Base-by-base conservation (phyloP, 176 grass and related monocot genomes). In the Aegilops umbellulata region DNA sequence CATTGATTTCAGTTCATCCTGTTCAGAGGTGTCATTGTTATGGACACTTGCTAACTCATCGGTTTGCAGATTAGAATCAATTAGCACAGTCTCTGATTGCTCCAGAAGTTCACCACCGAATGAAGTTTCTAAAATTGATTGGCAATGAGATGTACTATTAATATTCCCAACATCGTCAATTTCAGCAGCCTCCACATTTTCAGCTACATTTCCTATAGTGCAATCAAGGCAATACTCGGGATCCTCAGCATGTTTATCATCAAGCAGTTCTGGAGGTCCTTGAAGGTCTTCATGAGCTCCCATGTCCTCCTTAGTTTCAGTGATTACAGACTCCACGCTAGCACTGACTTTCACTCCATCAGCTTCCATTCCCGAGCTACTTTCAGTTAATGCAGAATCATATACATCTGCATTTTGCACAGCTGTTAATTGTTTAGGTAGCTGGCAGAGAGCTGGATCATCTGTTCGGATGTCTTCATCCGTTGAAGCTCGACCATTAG, bases 81-180 rank as follows among this genome's bases (percentile, higher is more conserved):
- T 81, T 64, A 71, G 63, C 77, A 81, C 32, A 24, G 81, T 29
- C 47, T 81, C 81, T 24, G 85, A 55, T 15, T 85, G 69, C 51
- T 81, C 85, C 14, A 71, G 3, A 76, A 77, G 61, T 55, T 75
- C 82, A 60, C 47, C 76, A 64, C 81, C 69, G 25, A 77, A 80
- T 53, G 82, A 88, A 77, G 77, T 42, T 76, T 91, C 89, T 71
- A 82, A 81, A 80, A 87, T 69, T 63, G 85, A 41, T 71, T 81
- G 81, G 69, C 77, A 32, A 15, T 76, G 24, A n/a, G 86, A 69
- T 55, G 85, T 12, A 77, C 60, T 38, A 44, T 60, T 88, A 39
- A 77, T 69, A 32, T 25, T 65, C 38, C 9, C 41, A 85, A 25
- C 32, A 10, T 84, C 86, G 53, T 69, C 55, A 51, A 80, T 78